phyloP scores from a whole-genome alignment of 805 yeast genomes.

The Peterozyma toletana region DNA sequence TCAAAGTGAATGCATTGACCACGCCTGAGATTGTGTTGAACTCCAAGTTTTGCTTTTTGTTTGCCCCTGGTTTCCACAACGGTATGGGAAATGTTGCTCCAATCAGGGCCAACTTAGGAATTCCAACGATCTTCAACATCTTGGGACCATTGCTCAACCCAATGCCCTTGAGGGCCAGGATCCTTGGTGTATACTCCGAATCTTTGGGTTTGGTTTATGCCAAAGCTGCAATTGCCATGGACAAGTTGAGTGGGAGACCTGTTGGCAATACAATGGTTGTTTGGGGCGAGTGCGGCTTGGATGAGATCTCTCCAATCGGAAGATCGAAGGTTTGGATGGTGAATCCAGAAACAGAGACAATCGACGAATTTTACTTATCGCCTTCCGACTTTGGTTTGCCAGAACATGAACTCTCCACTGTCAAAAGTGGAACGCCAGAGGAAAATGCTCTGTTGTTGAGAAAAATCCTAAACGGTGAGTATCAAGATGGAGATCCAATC shows the following conservation, averaged over 20 bases:
- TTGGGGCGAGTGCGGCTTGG: slow-evolving; percentile 87
- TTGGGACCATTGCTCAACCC: slow-evolving; percentile 95
- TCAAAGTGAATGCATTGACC: slow-evolving; percentile 54
- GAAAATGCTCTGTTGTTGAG: slow-evolving; percentile 67
- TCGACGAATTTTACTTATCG: slow-evolving; percentile 36
- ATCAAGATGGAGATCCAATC: slow-evolving; percentile 50
- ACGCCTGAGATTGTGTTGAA: slow-evolving; percentile 51
- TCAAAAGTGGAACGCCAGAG: slow-evolving; percentile 78
- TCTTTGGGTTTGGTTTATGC: slow-evolving; percentile 79
- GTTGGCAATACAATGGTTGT: slow-evolving; percentile 68
- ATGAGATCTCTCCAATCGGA: slow-evolving; percentile 91
- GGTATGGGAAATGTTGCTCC: slow-evolving; percentile 82
- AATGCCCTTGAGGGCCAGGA: slow-evolving; percentile 68
- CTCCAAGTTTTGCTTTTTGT: slow-evolving; percentile 57
- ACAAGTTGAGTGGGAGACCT: slow-evolving; percentile 34
- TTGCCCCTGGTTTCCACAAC: slow-evolving; percentile 92
- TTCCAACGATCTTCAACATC: slow-evolving; percentile 91
- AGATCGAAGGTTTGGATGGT: slow-evolving; percentile 74
- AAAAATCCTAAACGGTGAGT: slow-evolving; percentile 34
- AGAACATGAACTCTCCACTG: slow-evolving; percentile 60
- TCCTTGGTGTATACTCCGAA: slow-evolving; percentile 85
- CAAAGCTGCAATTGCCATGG: slow-evolving; percentile 63
- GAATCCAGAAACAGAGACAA: slow-evolving; percentile 31
- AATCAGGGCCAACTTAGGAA: slow-evolving; percentile 70
- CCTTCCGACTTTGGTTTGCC: slow-evolving; percentile 81